Conservation (phyloP, 257 asterid species). For the Jasminum sambac region DNA sequence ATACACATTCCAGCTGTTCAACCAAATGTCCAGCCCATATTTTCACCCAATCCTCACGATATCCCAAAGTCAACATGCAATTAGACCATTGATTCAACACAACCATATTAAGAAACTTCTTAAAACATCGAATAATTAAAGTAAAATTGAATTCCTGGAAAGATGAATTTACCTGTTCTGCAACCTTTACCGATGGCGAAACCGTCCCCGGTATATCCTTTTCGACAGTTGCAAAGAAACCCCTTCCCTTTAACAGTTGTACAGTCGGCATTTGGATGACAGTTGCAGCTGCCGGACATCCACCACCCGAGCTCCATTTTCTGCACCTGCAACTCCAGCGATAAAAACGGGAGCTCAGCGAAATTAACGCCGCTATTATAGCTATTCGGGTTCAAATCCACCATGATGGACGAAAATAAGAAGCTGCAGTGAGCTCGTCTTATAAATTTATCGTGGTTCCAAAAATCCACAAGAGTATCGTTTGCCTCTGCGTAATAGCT, state of each 20-base stretch:
- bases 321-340: constrained; percentile 34
- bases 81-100: constrained; percentile 7
- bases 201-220: constrained; percentile 45
- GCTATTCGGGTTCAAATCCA: neutral
- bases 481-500: constrained; percentile 32
- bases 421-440: neutral
- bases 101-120: neutral
- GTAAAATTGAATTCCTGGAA: neutral
- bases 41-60: constrained; percentile 15
- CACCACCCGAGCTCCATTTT: constrained; percentile 49
- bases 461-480: neutral
- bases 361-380: neutral
- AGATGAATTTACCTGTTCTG: constrained; percentile 31
- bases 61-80: constrained; percentile 2
- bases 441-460: constrained; percentile 13
- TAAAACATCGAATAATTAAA: neutral
- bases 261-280: constrained; percentile 30
- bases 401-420: constrained; percentile 33
- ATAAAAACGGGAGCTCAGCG: constrained; percentile 14
- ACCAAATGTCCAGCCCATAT: neutral
- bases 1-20: neutral
- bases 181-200: constrained; percentile 37
- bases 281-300: constrained; percentile 33
- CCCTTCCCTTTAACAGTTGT: constrained; percentile 17
- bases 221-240: constrained; percentile 38